Evolutionary conservation across 2,329 filamentous ascomycete species (phyloP).

Genomic region (Didymella pomorum): DNA sequence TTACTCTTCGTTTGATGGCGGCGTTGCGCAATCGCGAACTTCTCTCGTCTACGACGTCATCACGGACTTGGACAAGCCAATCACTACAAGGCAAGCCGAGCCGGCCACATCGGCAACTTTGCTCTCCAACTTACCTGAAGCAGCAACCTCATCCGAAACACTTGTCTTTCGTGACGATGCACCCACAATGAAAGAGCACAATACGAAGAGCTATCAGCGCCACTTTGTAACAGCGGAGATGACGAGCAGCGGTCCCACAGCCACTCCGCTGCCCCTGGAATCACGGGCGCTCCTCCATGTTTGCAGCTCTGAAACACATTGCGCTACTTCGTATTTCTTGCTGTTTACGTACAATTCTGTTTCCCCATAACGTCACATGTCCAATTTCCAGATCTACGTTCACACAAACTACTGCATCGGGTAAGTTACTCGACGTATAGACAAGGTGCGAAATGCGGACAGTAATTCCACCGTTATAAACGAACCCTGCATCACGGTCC

Average conservation of each 20-base stretch:
- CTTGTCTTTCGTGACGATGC: not conserved
- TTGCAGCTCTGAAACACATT: constrained; percentile 2
- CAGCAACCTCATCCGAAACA: constrained; percentile 16
- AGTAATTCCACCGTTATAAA: not conserved
- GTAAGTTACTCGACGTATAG: constrained; percentile 10
- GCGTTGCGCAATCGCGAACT: not conserved
- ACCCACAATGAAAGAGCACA: not conserved
- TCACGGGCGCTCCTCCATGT: constrained; percentile 1
- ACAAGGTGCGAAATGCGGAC: not conserved
- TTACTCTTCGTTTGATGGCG: not conserved
- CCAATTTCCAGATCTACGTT: not conserved
- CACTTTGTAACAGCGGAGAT: constrained; percentile 12
- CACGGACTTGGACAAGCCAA: not conserved
- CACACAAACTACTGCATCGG: constrained; percentile 6
- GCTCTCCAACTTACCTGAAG: constrained; percentile 11
- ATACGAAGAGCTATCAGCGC: constrained; percentile 3
- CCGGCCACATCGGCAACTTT: constrained; percentile 5
- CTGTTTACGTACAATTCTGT: constrained; percentile 13
- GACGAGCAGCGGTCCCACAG: constrained; percentile 14
- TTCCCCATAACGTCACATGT: constrained; percentile 14
- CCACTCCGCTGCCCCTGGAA: constrained; percentile 16
- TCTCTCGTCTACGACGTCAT: constrained; percentile 6
- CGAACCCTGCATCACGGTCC: constrained; percentile 5
- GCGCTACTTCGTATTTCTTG: constrained; percentile 13
- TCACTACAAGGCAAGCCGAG: constrained; percentile 4